These are phyloP conservation scores for Curvularia verruculosa DNA, from an alignment of 2,329 filamentous ascomycete species.

Conservation along the genomic window DNA sequence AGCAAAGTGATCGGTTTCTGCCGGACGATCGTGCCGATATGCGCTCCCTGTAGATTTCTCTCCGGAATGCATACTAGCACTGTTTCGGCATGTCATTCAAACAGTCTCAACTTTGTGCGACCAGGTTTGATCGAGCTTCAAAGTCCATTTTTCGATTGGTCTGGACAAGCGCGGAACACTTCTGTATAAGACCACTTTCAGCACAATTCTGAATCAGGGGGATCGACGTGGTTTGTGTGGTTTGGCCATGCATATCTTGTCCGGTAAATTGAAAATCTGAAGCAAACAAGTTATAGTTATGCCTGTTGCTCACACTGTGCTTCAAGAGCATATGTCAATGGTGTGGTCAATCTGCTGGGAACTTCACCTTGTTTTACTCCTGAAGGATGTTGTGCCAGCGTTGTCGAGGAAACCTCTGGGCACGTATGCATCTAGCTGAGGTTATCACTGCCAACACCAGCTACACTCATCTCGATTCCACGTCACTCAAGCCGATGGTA, in stretches of 20 bases:
- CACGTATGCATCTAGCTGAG: background rate
- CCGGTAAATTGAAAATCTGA: constrained; percentile 15
- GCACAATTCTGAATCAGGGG: constrained; percentile 22
- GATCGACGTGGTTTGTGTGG: constrained; percentile 14
- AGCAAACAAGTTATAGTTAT: constrained; percentile 17
- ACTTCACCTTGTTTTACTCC: background rate
- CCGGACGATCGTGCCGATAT: constrained; percentile 38
- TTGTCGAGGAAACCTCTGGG: background rate
- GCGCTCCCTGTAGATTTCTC: constrained; percentile 17
- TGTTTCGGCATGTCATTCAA: constrained; percentile 32
- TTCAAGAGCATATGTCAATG: background rate
- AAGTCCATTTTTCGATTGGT: constrained; percentile 24
- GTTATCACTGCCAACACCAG: constrained; percentile 1
- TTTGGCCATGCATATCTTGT: constrained; percentile 25
- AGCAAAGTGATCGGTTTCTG: constrained; percentile 41
- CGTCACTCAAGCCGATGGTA: constrained; percentile 14
- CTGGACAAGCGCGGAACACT: constrained; percentile 22
- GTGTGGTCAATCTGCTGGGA: background rate
- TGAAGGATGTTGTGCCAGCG: background rate
- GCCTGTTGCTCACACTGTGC: background rate
- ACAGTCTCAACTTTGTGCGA: constrained; percentile 35
- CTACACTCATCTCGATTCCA: constrained; percentile 6
- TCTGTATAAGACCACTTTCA: constrained; percentile 7
- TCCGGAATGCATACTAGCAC: constrained; percentile 39
- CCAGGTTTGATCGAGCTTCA: constrained; percentile 23